phyloP scores from a whole-genome alignment of 2,329 filamentous ascomycete species.

The Proliferodiscus dingleyae region DNA sequence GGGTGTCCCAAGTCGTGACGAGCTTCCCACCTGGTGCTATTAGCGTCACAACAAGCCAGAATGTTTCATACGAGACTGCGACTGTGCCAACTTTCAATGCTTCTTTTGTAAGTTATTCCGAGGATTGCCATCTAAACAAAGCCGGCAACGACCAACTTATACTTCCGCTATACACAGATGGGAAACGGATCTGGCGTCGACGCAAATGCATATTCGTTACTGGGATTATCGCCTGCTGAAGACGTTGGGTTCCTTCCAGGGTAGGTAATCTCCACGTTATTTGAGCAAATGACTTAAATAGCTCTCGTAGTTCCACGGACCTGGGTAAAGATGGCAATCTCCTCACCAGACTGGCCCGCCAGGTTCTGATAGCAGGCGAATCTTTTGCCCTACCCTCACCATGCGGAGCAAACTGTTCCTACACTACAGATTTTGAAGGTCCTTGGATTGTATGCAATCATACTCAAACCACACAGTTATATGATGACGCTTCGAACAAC shows the following conservation, averaged over 20 bases:
- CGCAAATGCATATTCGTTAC: slow-evolving; percentile 13
- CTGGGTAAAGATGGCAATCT: slow-evolving; percentile 9
- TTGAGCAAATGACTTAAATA: background rate
- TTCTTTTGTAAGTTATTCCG: slow-evolving; percentile 17
- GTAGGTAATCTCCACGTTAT: slow-evolving; percentile 2
- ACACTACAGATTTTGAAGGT: slow-evolving; percentile 15
- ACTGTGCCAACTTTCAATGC: slow-evolving; percentile 19
- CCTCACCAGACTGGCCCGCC: slow-evolving; percentile 11
- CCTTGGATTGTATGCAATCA: slow-evolving; percentile 14
- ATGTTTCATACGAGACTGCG: background rate
- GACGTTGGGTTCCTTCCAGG: slow-evolving; percentile 9
- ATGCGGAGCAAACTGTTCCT: slow-evolving; percentile 21
- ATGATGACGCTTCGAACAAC: background rate
- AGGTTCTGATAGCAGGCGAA: slow-evolving; percentile 17
- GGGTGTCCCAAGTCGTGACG: slow-evolving; percentile 11
- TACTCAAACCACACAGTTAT: background rate
- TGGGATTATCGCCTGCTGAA: slow-evolving; percentile 4
- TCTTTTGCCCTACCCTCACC: slow-evolving; percentile 11
- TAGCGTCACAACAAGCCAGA: slow-evolving; percentile 9
- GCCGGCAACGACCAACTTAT: background rate
- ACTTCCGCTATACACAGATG: slow-evolving; percentile 14
- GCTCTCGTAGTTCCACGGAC: background rate
- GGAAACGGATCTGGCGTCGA: slow-evolving; percentile 18
- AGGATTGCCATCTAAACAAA: background rate
- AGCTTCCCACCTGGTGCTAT: slow-evolving; percentile 24